Percentiles rank a stretch among this genome's conserved stretches.
These are phyloP conservation scores for Solanum lignicaule DNA, from an alignment of 257 asterid genomes.

Conservation along the genomic window DNA sequence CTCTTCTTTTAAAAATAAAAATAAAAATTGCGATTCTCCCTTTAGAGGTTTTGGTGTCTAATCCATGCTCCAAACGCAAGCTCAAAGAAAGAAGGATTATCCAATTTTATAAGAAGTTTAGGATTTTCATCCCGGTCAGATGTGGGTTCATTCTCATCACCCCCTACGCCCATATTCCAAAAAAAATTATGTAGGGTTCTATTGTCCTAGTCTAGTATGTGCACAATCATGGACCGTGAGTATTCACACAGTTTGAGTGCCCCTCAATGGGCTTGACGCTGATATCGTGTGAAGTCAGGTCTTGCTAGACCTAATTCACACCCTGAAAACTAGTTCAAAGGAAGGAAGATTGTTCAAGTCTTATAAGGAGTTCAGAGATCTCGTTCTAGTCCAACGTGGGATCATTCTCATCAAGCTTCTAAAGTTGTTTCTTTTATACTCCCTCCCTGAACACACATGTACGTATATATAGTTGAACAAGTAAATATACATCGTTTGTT, in stretches of 20 bases:
- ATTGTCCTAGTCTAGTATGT: neutral
- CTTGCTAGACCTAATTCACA: neutral
- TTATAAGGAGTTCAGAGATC: neutral
- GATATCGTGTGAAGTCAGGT: neutral
- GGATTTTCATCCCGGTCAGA: neutral
- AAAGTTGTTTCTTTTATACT: neutral
- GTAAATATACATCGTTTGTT: too few relatives aligned
- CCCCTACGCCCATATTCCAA: neutral
- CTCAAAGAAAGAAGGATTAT: neutral
- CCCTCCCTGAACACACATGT: neutral
- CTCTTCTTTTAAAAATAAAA: neutral
- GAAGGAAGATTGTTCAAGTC: neutral
- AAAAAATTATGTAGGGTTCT: neutral
- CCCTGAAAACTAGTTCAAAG: neutral
- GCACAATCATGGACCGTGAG: neutral
- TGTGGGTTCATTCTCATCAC: neutral
- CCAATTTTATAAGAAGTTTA: neutral
- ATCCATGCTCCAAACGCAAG: neutral
- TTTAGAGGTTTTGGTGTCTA: neutral
- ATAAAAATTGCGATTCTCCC: neutral
- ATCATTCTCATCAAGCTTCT: neutral
- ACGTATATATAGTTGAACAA: neutral
- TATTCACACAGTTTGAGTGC: too few relatives aligned
- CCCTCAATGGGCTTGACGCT: neutral
- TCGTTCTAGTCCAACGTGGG: neutral